phyloP scores from a whole-genome alignment of 73 alveolate genomes.

The Tetrahymena thermophila region DNA sequence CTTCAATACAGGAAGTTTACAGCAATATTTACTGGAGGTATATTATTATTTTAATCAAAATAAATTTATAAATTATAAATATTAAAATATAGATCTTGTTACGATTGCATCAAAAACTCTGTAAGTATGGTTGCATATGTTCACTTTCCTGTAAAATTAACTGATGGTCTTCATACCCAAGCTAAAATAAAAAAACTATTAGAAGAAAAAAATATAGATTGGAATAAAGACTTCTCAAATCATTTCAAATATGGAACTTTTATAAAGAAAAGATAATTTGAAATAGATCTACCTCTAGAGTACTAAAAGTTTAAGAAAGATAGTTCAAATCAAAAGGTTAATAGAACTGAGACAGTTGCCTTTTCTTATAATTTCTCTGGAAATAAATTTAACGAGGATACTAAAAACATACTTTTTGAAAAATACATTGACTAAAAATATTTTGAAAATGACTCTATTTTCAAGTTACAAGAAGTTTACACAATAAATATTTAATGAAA shows the following conservation, averaged over 20 bases:
- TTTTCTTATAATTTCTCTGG: neutral
- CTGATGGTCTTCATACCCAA: neutral
- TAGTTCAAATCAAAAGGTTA: neutral
- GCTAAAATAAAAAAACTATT: neutral
- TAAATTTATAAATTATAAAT: neutral
- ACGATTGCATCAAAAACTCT: neutral
- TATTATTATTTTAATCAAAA: neutral
- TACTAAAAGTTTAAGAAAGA: neutral
- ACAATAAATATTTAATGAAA: neutral
- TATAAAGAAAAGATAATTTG: neutral
- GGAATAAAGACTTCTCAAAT: neutral
- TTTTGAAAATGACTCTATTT: neutral
- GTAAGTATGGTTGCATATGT: neutral
- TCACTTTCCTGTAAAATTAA: neutral
- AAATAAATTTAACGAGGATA: neutral
- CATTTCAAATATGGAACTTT: neutral
- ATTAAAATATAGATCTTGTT: neutral
- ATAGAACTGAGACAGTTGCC: neutral
- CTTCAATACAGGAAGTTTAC: neutral
- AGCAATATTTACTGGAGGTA: neutral
- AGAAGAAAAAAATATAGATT: neutral
- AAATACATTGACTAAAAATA: neutral
- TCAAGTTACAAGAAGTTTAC: neutral
- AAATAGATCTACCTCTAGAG: neutral
- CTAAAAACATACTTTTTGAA: neutral